These are phyloP conservation scores for Berkeleyomyces rouxiae DNA, from an alignment of 2,329 filamentous ascomycete genomes.

Conservation along the genomic window DNA sequence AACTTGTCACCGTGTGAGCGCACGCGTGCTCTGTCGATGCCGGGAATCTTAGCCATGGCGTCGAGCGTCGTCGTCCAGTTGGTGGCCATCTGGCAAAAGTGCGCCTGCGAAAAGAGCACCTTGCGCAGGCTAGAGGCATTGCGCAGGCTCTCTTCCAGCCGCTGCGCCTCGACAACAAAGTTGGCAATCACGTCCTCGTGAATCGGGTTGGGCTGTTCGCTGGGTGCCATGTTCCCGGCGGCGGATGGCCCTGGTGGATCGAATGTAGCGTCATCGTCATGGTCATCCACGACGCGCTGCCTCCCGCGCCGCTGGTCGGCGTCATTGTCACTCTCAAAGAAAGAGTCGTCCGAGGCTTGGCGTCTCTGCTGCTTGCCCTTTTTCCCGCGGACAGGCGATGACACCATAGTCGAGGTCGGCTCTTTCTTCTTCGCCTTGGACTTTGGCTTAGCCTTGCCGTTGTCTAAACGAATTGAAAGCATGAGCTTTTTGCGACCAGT, in stretches of 20 bases:
- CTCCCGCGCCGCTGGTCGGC: not conserved
- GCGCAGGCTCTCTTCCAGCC: conserved; percentile 43
- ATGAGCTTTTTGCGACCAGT: conserved; percentile 29
- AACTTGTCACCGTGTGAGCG: conserved; percentile 43
- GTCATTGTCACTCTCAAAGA: conserved; percentile 4
- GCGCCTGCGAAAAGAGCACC: conserved; percentile 49
- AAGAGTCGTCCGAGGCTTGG: conserved; percentile 11
- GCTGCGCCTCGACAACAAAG: conserved; percentile 48
- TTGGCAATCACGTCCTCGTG: conserved; percentile 46
- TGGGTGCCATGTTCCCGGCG: conserved; percentile 17
- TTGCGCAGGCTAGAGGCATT: conserved; percentile 39
- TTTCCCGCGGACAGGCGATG: conserved; percentile 30
- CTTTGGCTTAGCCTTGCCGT: conserved; percentile 19
- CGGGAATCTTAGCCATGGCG: conserved; percentile 46
- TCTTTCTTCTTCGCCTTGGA: conserved; percentile 24
- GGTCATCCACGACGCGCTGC: conserved; percentile 17
- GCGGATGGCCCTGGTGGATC: conserved; percentile 23
- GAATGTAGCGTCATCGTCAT: conserved; percentile 30
- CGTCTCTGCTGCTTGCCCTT: conserved; percentile 16
- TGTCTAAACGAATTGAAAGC: conserved; percentile 25
- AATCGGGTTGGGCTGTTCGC: conserved; percentile 30
- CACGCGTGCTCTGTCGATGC: conserved; percentile 47
- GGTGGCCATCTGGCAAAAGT: conserved; percentile 59
- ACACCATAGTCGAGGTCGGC: conserved; percentile 31
- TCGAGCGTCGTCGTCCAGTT: conserved; percentile 44